Evolutionary conservation across 371 early-diverging fungal genomes (phyloP), one percentile per base, ranked within the genome.

Genomic region (Dinochytrium kinnereticum): DNA sequence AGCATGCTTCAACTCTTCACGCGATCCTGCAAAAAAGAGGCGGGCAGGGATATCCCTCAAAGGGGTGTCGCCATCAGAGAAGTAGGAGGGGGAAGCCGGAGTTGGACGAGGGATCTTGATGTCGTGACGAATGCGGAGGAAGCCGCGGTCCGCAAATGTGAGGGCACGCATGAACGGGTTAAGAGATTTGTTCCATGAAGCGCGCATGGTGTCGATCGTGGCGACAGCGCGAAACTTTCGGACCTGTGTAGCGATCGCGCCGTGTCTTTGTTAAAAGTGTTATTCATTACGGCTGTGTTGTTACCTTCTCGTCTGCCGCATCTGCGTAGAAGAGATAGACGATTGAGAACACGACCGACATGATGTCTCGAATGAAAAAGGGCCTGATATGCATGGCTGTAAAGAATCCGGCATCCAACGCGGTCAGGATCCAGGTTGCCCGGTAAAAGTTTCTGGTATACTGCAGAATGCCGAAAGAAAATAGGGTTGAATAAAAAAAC

Each of bases 381-480:
- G 96, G 95, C 30, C 87, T 85, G 31, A 97, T 83, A 38, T 86
- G 78, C 92, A 95, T 94, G 13, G 96, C 95, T 1, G 96, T 96
- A 77, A 95, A 91, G 79, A 96, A 97, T 0, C 98, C 98, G 1
- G 98, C 98, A 77, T 98, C 98, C 33, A 96, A 80, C 0, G 95
- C 94, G 5, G 94, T 94, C 72, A 95, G 76, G 49, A 97, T 86
- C 93, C 95, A 96, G 0, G 96, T 91, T 0, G 95, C 96, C 28
- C 98, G 90, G 76, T 93, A 97, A 81, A 92, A 98, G 79, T 90
- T 94, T 10, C 92, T 89, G 51, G 91, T 94, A 86, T 98, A 98
- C 88, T 96, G 87, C 66, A 64, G n/a, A n/a, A n/a, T n/a, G n/a
- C n/a, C n/a, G n/a, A n/a, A n/a, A n/a, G n/a, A n/a, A n/a, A n/a